These are phyloP conservation scores for Tetracladium setigerum DNA, from an alignment of 495 filamentous ascomycete species.

Conservation along the genomic window DNA sequence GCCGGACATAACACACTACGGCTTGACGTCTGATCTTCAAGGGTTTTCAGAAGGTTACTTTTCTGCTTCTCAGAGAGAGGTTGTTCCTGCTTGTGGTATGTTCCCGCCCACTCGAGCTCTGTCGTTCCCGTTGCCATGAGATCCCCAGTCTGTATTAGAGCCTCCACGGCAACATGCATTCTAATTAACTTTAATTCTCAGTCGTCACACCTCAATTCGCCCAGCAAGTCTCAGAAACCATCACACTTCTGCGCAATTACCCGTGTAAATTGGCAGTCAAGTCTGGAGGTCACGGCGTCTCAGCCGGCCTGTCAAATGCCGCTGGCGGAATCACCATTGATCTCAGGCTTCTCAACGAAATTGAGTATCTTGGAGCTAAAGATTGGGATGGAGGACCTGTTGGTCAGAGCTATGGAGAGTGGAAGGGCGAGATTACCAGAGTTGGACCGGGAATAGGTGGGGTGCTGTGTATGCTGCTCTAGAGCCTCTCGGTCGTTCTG, in stretches of 20 bases:
- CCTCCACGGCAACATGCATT: too few relatives aligned
- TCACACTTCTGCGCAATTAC: not conserved
- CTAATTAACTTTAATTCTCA: too few relatives aligned
- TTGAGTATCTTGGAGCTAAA: slow-evolving; percentile 18
- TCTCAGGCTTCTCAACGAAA: slow-evolving; percentile 20
- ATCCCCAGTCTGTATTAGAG: too few relatives aligned
- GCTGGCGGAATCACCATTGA: slow-evolving; percentile 24
- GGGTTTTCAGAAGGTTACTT: slow-evolving; percentile 1
- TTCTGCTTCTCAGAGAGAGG: not conserved
- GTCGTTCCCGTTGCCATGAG: too few relatives aligned
- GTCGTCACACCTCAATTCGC: not conserved
- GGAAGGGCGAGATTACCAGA: not conserved
- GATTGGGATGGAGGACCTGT: slow-evolving; percentile 6
- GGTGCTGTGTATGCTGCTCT: slow-evolving; percentile 37
- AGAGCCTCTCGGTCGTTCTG: slow-evolving; percentile 28
- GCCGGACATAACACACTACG: not conserved
- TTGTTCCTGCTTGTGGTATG: not conserved
- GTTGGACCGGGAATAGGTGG: slow-evolving; percentile 37
- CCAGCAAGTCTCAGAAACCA: not conserved
- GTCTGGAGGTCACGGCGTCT: slow-evolving; percentile 24
- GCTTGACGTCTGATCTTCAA: not conserved
- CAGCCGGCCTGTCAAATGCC: not conserved
- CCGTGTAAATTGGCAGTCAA: slow-evolving; percentile 23
- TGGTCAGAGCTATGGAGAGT: not conserved
- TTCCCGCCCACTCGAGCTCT: too few relatives aligned